Conservation (phyloP, 2,329 filamentous ascomycete genomes). For the Penicillium sp. region DNA sequence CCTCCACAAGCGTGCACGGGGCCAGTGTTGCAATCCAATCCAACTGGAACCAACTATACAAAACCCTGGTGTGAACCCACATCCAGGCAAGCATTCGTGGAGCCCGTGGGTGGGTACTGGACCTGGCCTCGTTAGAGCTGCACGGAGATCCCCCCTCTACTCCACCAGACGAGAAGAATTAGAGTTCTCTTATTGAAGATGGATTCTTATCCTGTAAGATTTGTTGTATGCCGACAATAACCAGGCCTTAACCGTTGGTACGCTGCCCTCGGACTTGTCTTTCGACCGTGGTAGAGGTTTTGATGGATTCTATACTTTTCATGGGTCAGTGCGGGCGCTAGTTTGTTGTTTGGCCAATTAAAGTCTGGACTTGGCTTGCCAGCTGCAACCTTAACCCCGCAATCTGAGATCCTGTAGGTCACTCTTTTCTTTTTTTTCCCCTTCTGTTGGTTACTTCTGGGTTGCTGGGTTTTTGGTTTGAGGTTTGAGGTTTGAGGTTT, state of each 20-base stretch:
- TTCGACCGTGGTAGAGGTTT: not conserved
- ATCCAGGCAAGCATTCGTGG: not conserved
- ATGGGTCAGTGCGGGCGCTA: slow-evolving; percentile 8
- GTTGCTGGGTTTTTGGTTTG: not conserved
- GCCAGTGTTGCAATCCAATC: not conserved
- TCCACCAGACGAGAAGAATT: not conserved
- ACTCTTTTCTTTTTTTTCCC: not conserved
- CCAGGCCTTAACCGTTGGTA: not conserved
- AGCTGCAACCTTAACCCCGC: slow-evolving; percentile 32
- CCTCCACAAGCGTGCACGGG: not conserved
- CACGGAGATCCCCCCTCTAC: not conserved
- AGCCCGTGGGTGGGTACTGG: not conserved
- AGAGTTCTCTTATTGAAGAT: not conserved
- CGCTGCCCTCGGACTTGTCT: not conserved
- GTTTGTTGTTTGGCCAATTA: slow-evolving; percentile 1
- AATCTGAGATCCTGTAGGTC: slow-evolving; percentile 11
- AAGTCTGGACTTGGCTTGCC: slow-evolving; percentile 3
- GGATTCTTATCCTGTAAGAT: not conserved
- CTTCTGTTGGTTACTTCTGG: not conserved
- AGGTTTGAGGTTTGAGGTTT: not conserved
- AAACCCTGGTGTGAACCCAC: not conserved
- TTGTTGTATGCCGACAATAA: not conserved
- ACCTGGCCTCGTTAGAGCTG: not conserved
- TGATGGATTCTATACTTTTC: slow-evolving; percentile 1
- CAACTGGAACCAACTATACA: not conserved